Evolutionary conservation across 2,329 filamentous ascomycete species (phyloP).

Genomic region (Fusarium camptoceras): DNA sequence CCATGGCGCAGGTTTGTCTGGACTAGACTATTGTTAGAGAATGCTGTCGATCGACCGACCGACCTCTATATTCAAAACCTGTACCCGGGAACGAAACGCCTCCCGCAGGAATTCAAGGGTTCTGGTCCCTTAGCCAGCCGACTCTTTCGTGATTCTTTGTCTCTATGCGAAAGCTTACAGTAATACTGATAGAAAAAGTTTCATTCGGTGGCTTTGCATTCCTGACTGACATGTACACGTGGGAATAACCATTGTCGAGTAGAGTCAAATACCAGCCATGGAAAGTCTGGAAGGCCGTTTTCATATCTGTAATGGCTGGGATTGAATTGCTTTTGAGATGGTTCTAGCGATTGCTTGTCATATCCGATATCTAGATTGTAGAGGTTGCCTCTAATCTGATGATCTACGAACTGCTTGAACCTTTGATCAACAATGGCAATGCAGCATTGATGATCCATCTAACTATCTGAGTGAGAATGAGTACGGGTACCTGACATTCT

Average conservation of each 20-base stretch:
- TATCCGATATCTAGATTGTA: not conserved
- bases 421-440: conserved; percentile 20
- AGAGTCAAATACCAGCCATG: conserved; percentile 37
- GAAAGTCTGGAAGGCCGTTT: conserved; percentile 34
- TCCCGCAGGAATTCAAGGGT: conserved; percentile 36
- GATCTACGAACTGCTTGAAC: conserved; percentile 32
- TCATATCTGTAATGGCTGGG: conserved; percentile 7
- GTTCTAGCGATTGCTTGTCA: conserved; percentile 1
- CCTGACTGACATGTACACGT: conserved; percentile 30
- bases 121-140: conserved; percentile 19
- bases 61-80: conserved; percentile 10
- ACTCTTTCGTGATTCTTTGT: not conserved
- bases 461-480: conserved; percentile 5
- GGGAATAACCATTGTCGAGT: conserved; percentile 24
- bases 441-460: conserved; percentile 6
- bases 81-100: conserved; percentile 28
- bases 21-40: conserved; percentile 19
- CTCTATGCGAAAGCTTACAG: not conserved
- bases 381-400: not conserved
- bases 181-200: conserved; percentile 9
- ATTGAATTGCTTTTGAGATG: not conserved
- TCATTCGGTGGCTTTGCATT: conserved; percentile 35
- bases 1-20: not conserved
- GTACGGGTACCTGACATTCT: conserved; percentile 18
- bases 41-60: conserved; percentile 29